Base-by-base conservation (phyloP, 1,284 basidiomycete species). In the Meira nashicola region DNA sequence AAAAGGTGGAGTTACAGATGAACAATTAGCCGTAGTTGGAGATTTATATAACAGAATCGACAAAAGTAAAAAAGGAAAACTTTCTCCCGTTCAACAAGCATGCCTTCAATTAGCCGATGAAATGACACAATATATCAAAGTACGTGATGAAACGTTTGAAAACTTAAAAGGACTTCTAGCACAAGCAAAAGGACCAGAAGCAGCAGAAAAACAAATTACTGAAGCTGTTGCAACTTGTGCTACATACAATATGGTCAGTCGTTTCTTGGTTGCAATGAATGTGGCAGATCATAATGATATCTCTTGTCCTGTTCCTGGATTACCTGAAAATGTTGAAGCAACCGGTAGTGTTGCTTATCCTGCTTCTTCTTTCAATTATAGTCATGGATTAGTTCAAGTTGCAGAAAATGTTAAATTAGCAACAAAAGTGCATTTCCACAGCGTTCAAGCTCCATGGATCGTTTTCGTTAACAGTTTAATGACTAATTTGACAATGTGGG, bases 181-280 rank as follows among this genome's bases (percentile, higher is more conserved):
- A 50, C 64, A 69, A 40, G 71, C 71, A 39, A 68, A 73, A 38
- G 62, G 56, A 25, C 64, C 52, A 12, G 58, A 60, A 28, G 67
- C 69, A 47, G 71, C 68, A 38, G 63, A 70, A 40, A 58, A 65
- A 10, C 78, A 80, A 58, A 58, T 81, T 19, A 66, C 78, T 39
- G 80, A 81, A 63, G 79, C 78, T 2, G 76, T 78, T 7, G 77
- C 79, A 14, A 79, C 78, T 9, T 70, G 73, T 0, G 79, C 80
- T 15, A 77, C 76, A 3, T 81, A 81, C 73, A 81, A 81, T 68
- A 80, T 81, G 79, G 80, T 81, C 33, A 80, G 79, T 0, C 73
- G 80, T 25, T 74, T 81, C 55, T 73, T 81, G 39, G 77, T 81
- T 48, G 78, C 79, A 2, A 66, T 80, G 54, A 79, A 81, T 57